phyloP scores from a whole-genome alignment of 306 rosid genomes.

The Hippophae gyantsensis region DNA sequence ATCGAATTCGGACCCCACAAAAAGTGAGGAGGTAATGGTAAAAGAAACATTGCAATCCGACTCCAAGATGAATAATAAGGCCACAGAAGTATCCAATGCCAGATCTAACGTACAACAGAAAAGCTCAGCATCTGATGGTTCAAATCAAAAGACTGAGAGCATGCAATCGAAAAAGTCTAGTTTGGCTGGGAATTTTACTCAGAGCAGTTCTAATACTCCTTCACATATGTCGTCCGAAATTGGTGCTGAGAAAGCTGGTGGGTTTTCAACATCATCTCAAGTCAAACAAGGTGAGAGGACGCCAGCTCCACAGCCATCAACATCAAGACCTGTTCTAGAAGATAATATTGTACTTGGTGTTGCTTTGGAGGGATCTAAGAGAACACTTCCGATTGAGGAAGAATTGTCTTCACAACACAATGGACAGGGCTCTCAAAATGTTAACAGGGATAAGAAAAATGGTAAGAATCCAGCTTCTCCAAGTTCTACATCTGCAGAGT shows the following conservation, averaged over 20 bases:
- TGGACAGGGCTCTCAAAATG: constrained; percentile 41
- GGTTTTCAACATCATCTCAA: constrained; percentile 22
- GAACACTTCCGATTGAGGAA: constrained; percentile 85
- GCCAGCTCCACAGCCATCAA: constrained; percentile 30
- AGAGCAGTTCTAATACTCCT: constrained; percentile 17
- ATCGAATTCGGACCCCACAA: constrained; percentile 30
- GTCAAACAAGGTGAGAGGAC: constrained; percentile 43
- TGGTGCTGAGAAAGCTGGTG: constrained; percentile 37
- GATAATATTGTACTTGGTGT: constrained; percentile 88
- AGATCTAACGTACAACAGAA: constrained; percentile 22
- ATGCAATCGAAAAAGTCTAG: constrained; percentile 30
- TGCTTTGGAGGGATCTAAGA: constrained; percentile 88
- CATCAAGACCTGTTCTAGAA: constrained; percentile 46
- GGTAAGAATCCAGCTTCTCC: constrained; percentile 35
- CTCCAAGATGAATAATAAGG: constrained; percentile 20
- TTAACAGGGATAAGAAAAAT: constrained; percentile 44
- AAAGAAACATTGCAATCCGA: constrained; percentile 26
- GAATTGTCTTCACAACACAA: constrained; percentile 49
- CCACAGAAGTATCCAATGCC: constrained; percentile 25
- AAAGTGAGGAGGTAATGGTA: constrained; percentile 24
- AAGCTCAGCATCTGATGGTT: constrained; percentile 16
- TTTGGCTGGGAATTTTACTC: constrained; percentile 21
- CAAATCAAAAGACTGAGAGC: constrained; percentile 18
- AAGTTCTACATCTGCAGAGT: constrained; percentile 24
- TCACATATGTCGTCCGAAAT: constrained; percentile 27